Evolutionary conservation across 768 basidiomycete species (phyloP), one percentile per base, ranked within the genome.

Genomic region (Leccinum disarticulatum): DNA sequence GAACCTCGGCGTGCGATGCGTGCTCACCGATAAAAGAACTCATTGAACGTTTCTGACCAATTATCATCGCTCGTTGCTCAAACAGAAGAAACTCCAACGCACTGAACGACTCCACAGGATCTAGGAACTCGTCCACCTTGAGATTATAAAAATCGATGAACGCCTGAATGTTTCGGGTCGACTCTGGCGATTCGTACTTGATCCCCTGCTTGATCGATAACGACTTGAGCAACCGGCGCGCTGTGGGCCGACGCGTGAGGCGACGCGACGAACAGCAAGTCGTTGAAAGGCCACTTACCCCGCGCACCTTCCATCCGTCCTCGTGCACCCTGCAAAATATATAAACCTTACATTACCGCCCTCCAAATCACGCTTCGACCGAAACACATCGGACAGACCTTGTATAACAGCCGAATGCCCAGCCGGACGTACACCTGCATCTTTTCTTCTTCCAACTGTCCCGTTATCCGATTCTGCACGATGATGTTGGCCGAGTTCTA

Each of bases 401-500:
- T 92, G 80, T 98, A 99, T 60, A 98, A 72, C 58, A 99, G 69
- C 28, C 96, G 80, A 68, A 99, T 99, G 3, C 96, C 96, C 15
- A 99, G 76, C 41, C 95, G 79, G 0, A 98, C 93, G 70, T 97
- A 98, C 13, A 87, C 86, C 68, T 95, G 89, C 94, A 98, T 99
- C 79, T 98, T 98, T 77, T 98, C 96, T 75, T 99, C 96, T 70
- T 95, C 90, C 58, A 98, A 71, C 71, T 93, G 91, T 0, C 96
- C 96, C 0, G 93, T 95, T 73, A 85, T 74, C 14, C 96, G 82
- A 70, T 98, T 95, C 76, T 98, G 96, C 1, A 99, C 95, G 59
- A 98, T 93, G 64, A 99, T 97, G 70, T 99, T 99, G 27, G 95
- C 96, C 55, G 93, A 95, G 68, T 99, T 97, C 90, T 93, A 49